These are phyloP conservation scores for Phytophthora pseudosyringae DNA, from an alignment of 352 stramenopile species.

Conservation along the genomic window DNA sequence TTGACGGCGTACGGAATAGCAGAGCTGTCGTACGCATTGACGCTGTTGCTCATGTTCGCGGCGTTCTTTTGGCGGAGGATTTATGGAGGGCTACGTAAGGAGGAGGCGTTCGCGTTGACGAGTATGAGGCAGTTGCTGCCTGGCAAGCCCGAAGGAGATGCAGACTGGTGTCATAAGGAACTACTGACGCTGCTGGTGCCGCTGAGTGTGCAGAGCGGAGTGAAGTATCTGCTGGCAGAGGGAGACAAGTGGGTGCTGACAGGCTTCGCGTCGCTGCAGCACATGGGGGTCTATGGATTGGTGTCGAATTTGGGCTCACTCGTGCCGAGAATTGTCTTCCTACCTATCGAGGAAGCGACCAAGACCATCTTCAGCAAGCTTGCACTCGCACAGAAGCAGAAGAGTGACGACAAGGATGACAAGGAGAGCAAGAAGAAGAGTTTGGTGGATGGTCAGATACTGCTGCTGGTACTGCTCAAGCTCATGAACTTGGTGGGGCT, in stretches of 20 bases:
- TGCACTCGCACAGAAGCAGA: constrained; percentile 38
- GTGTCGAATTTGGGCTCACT: constrained; percentile 96
- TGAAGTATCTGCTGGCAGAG: constrained; percentile 98
- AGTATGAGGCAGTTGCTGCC: constrained; percentile 67
- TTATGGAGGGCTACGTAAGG: constrained; percentile 6
- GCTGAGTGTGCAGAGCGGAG: constrained; percentile 92
- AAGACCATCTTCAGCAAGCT: constrained; percentile 96
- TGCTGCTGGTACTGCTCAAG: constrained; percentile 86
- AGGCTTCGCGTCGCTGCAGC: constrained; percentile 87
- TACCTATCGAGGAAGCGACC: constrained; percentile 96
- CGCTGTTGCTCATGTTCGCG: constrained; percentile 63
- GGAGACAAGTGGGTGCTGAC: constrained; percentile 96
- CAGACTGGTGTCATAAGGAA: constrained; percentile 56
- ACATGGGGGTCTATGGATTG: constrained; percentile 97
- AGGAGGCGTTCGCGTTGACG: constrained; percentile 47
- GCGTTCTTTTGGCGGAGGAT: constrained; percentile 66
- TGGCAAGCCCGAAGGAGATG: constrained; percentile 5
- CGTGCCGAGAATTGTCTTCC: constrained; percentile 94
- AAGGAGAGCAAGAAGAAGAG: constrained; percentile 35
- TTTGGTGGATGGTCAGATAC: constrained; percentile 39
- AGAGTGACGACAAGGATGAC: constrained; percentile 12
- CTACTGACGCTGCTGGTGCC: constrained; percentile 68
- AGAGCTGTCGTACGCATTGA: constrained; percentile 76
- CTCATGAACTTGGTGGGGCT: constrained; percentile 85
- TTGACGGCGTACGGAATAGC: constrained; percentile 78